A percentile compares a stretch with the other conserved stretches of the same genome.
Conservation (phyloP, 192 early-diverging fungal genomes). For the Rhizoclosmatium globosum region DNA sequence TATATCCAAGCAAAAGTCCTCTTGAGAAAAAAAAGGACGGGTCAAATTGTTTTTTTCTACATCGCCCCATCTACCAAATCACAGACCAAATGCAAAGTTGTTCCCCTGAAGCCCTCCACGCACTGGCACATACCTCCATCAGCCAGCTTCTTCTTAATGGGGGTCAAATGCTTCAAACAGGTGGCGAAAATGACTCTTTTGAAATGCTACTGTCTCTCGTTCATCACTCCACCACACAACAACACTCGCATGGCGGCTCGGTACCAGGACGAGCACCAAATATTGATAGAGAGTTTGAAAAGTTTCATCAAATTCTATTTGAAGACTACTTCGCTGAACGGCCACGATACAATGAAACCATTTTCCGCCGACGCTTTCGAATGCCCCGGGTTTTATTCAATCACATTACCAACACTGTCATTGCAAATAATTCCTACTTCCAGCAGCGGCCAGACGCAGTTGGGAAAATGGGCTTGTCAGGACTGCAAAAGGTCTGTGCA, state of each 20-base stretch:
- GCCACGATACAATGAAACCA: neutral
- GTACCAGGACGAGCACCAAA: neutral
- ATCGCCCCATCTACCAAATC: neutral
- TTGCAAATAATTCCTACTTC: too few relatives aligned
- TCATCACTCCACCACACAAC: neutral
- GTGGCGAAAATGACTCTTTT: too few relatives aligned
- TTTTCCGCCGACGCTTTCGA: conserved; percentile 7
- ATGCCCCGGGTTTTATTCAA: conserved; percentile 3
- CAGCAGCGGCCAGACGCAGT: neutral
- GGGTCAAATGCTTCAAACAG: too few relatives aligned
- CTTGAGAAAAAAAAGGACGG: neutral
- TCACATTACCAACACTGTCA: neutral
- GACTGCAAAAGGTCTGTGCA: conserved; percentile 24
- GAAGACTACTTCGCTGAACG: too few relatives aligned
- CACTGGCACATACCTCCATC: too few relatives aligned
- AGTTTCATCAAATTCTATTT: too few relatives aligned
- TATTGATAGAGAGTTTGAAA: neutral
- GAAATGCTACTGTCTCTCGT: too few relatives aligned
- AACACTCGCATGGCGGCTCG: neutral
- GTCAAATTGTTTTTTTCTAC: neutral
- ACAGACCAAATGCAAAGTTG: too few relatives aligned
- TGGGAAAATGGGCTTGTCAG: conserved; percentile 8
- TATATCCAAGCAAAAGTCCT: too few relatives aligned
- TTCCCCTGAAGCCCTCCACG: neutral
- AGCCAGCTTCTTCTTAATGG: too few relatives aligned